Base-by-base conservation (phyloP, 495 filamentous ascomycete species). In the Rusavskia elegans region DNA sequence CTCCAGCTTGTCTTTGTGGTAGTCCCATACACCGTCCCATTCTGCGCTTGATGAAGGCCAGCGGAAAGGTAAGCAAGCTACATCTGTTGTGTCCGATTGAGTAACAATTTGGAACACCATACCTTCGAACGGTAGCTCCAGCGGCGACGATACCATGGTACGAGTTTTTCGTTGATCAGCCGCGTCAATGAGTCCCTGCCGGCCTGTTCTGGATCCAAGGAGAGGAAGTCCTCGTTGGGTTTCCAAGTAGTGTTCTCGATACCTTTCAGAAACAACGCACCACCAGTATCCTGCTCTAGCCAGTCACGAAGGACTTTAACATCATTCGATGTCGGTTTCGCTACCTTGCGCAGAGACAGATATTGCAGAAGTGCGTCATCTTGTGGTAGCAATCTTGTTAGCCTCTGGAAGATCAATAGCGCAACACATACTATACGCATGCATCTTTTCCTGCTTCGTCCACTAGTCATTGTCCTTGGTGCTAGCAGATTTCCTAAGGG, bases 401-500 rank as follows among this genome's bases (percentile, higher is more conserved):
- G 30, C 16, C n/a, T 10, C 17, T 7, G 19, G 19, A 2, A 29
- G 10, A 25, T 17, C 11, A 2, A 29, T 17, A 1, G 7, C n/a
- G 23, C 2, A 14, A 48, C 8, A n/a, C 45, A 35, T 48, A 48
- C 45, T 48, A 17, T 48, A 48, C 20, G 17, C 45, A 9, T 35
- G 23, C 14, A 48, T 29, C n/a, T 48, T 48, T 9, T n/a, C 42
- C 20, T 59, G 50, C 25, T 27, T 27, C 25, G 7, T 27, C 25
- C 25, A 27, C 25, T 27, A 6, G 25, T 27, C 25, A 27, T 27
- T 27, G 25, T 27, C 25, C 7, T 6, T 27, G 25, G 25, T 27
- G 25, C 25, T 27, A 16, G 45, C 37, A 1, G 53, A 52, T 9
- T 53, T 32, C 36, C 54, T 55, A 11, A 58, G 32, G 37, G 56